Conservation (phyloP, 208 protist genomes). For the Trypanosoma platydactyli region DNA sequence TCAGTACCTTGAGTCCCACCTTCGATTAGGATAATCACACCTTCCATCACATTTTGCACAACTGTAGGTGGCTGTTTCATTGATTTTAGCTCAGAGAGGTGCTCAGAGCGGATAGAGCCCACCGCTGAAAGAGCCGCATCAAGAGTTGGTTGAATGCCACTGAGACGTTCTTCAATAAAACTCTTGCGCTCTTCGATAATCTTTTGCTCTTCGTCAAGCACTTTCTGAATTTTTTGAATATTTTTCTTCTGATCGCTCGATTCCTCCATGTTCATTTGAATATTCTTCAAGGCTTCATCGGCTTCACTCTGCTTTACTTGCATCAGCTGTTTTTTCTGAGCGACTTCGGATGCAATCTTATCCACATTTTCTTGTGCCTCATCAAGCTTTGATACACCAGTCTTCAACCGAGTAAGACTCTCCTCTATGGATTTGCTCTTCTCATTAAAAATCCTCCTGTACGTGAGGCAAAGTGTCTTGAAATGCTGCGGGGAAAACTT, state of each 20-base stretch:
- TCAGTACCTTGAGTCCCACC: slow-evolving; percentile 61
- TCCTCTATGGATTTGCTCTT: slow-evolving; percentile 82
- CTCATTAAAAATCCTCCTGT: slow-evolving; percentile 75
- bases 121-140: slow-evolving; percentile 94
- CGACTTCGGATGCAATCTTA: slow-evolving; percentile 91
- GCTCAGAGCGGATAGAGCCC: slow-evolving; percentile 90
- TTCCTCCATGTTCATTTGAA: slow-evolving; percentile 95
- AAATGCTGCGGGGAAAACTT: slow-evolving; percentile 92
- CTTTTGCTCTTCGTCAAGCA: slow-evolving; percentile 92
- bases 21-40: slow-evolving; percentile 94
- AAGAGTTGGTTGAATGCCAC: slow-evolving; percentile 94
- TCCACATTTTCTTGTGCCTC: slow-evolving; percentile 95
- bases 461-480: slow-evolving; percentile 90
- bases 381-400: slow-evolving; percentile 94
- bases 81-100: slow-evolving; percentile 96
- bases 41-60: slow-evolving; percentile 96
- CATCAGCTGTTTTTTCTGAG: slow-evolving; percentile 87
- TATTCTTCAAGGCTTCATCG: slow-evolving; percentile 94
- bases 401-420: slow-evolving; percentile 74
- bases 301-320: slow-evolving; percentile 94
- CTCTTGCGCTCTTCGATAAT: slow-evolving; percentile 85
- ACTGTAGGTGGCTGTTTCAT: slow-evolving; percentile 95
- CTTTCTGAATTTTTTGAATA: slow-evolving; percentile 93
- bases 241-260: slow-evolving; percentile 91
- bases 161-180: slow-evolving; percentile 93